These are phyloP conservation scores for Protomyces arabidopsidicola DNA, from an alignment of 1,139 yeast species.

Conservation along the genomic window DNA sequence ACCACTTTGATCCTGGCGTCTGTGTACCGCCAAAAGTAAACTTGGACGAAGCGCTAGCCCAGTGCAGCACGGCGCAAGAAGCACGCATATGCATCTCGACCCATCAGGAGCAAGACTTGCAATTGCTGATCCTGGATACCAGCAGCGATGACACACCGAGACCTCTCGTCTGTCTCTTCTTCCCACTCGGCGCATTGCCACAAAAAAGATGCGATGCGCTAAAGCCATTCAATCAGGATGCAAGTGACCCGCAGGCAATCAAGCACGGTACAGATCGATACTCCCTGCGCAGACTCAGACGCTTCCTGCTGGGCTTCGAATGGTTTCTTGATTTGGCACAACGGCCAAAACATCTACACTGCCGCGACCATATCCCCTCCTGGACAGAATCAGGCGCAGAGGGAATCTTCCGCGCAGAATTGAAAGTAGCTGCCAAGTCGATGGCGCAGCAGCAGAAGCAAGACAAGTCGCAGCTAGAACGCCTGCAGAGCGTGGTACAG, in stretches of 20 bases:
- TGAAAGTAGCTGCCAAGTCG: background rate
- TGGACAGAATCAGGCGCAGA: background rate
- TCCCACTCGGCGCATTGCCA: background rate
- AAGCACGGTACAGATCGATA: background rate
- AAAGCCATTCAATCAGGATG: background rate
- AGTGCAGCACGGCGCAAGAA: background rate
- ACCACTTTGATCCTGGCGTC: background rate
- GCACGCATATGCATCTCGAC: background rate
- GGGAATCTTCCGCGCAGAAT: background rate
- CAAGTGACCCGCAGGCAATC: background rate
- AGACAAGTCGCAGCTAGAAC: background rate
- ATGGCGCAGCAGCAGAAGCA: background rate
- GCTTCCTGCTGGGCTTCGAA: background rate
- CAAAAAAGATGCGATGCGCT: background rate
- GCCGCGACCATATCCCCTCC: background rate
- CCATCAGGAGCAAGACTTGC: background rate
- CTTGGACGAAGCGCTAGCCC: background rate
- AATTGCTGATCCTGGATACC: background rate
- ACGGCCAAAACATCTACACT: background rate
- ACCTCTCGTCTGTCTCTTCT: background rate
- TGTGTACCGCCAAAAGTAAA: background rate
- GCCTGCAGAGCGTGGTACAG: background rate
- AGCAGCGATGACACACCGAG: background rate
- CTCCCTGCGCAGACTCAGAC: background rate
- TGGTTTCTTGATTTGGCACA: background rate